Evolutionary conservation across 1,284 basidiomycete species (phyloP), one percentile per base, ranked within the genome.

Genomic region (Leccinum griseonigrum): DNA sequence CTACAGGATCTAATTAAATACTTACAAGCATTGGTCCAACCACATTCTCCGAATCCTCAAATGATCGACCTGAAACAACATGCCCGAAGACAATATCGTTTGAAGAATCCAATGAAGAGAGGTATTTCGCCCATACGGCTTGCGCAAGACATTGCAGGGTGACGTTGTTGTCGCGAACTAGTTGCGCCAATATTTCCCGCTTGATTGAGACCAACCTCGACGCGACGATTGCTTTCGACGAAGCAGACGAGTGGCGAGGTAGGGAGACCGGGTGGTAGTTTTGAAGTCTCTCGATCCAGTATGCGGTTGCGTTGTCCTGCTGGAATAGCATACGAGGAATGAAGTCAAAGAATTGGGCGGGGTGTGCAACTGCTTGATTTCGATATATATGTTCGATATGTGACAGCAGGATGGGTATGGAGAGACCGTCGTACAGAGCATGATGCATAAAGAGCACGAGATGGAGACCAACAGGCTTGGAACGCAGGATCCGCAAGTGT

Each of bases 351-450:
- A 82, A 83, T 43, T 79, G 77, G 5, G 60, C 60, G 2, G 68
- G 53, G 13, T 57, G 51, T 2, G 63, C 57, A 13, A 69, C 61
- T 9, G 64, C 54, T 16, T 65, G 52, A 18, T 69, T 70, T 31
- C 60, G 60, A 64, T 83, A 83, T 14, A 75, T 60, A 26, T 60
- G 60, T 53, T 76, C 66, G 2, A 83, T 74, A 29, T 68, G 59
- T 9, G 75, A 65, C 28, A 81, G 66, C 3, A 83, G 70, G 32
- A 67, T 71, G 9, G 70, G 68, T 28, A 83, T 67, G 14, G 81
- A 81, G 13, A 79, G 63, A 5, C 82, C 82, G 62, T 83, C 82
- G 61, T 83, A 83, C n/a, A 83, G 66, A 2, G 81, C 80, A 66
- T 83, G 82, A 62, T 83, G 82, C 69, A 83, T 73, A 43, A 78